Evolutionary conservation across 2,329 filamentous ascomycete genomes (phyloP), one percentile per base, ranked within the genome.

Genomic region (Aspergillus glaucus): DNA sequence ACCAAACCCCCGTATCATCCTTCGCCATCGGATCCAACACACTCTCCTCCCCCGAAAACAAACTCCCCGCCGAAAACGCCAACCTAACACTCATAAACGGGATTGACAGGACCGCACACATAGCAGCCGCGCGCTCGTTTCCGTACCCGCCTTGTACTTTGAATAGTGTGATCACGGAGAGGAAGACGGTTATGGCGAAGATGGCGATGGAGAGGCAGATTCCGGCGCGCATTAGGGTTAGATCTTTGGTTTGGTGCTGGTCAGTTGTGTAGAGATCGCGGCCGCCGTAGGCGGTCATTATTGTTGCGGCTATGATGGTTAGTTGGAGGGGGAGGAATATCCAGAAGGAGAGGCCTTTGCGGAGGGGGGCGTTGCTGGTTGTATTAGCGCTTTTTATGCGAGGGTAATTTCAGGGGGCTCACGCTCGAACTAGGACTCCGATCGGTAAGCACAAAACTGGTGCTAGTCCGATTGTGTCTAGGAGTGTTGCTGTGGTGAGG

Each of bases 271-370:
- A 54, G 8, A 54, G 52, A 15, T 53, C 52, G 40, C 44, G 40
- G 19, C 52, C 52, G n/a, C 52, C 52, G 39, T 53, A 54, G 14
- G 52, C 52, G 6, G 52, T 54, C 52, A 54, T 54, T 7, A 53
- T 45, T 21, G 52, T 54, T 4, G 50, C 52, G 10, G 47, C 50
- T 28, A 54, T 52, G 47, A 44, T 36, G 28, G 45, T 50, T 19
- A 54, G 2, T 28, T 54, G 52, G 6, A 54, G 47, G 6, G 52
- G 52, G 30, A 54, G 17, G 43, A 54, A 54, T 10, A 46, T 45
- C 50, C 50, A 54, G 40, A 54, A 4, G 10, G 52, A 47, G 3
- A 54, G 41, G 24, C 52, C 52, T 48, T 48, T 53, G 44, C 50
- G 47, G 46, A 54, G 30, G 28, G 52, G 52, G 9, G 52, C 50